phyloP scores from a whole-genome alignment of 768 basidiomycete species.

The Podaxis sp. region DNA sequence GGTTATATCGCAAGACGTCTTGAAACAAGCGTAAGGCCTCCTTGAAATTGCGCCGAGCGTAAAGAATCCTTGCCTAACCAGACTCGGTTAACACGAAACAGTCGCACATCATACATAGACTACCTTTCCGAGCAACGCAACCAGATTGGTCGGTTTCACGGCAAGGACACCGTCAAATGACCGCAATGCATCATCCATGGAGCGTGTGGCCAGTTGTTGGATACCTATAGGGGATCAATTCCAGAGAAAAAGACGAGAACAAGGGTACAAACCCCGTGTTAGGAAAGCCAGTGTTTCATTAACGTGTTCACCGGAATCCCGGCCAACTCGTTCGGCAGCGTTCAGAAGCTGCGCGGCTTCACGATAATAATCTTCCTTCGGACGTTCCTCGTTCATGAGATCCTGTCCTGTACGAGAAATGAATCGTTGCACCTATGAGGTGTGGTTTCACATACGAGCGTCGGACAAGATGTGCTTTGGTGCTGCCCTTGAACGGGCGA shows the following conservation, averaged over 20 bases:
- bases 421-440: not conserved
- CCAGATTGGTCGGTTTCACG: conserved; percentile 78
- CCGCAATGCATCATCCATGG: conserved; percentile 77
- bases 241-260: not conserved
- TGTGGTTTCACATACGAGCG: conserved; percentile 53
- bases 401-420: conserved; percentile 50
- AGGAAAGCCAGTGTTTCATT: conserved; percentile 56
- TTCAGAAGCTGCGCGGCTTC: conserved; percentile 72
- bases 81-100: conserved; percentile 6
- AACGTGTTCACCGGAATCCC: conserved; percentile 57
- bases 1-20: conserved; percentile 71
- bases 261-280: conserved; percentile 52
- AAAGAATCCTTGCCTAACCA: conserved; percentile 75
- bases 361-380: conserved; percentile 64
- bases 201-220: conserved; percentile 73
- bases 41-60: conserved; percentile 70
- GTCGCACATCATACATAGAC: conserved; percentile 3
- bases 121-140: conserved; percentile 86
- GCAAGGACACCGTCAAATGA: conserved; percentile 78
- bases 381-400: conserved; percentile 48
- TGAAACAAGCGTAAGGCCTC: conserved; percentile 86
- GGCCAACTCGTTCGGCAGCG: conserved; percentile 45
- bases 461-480: conserved; percentile 74
- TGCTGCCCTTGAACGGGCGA: conserved; percentile 75
- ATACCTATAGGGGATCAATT: conserved; percentile 48